These are phyloP conservation scores for Penicillium lagena DNA, from an alignment of 495 filamentous ascomycete genomes.

Conservation along the genomic window DNA sequence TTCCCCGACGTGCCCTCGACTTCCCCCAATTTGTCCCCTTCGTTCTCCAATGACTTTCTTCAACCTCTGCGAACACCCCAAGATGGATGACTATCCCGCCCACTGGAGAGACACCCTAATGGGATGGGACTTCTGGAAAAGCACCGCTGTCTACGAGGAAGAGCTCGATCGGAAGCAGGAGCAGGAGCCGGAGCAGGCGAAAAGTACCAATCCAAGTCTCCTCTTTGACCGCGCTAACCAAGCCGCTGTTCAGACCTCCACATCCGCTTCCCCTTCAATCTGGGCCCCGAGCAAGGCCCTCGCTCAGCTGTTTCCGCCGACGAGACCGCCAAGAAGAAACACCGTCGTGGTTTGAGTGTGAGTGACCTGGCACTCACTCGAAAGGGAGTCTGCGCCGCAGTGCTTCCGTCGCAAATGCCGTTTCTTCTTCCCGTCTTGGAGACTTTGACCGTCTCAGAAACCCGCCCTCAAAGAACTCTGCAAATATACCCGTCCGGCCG, in stretches of 20 bases:
- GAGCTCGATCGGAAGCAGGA: background rate
- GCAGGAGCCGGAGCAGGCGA: too few species aligned
- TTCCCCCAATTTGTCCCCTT: background rate
- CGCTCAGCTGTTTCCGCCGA: background rate
- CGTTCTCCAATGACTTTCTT: background rate
- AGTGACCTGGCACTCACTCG: background rate
- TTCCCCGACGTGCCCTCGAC: background rate
- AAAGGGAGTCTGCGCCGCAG: too few species aligned
- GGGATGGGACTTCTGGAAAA: conserved; percentile 26
- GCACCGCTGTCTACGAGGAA: conserved; percentile 8
- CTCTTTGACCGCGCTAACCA: background rate
- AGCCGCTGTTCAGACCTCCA: conserved; percentile 9
- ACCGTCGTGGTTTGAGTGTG: conserved; percentile 21
- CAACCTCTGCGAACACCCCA: background rate
- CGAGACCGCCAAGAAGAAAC: conserved; percentile 4
- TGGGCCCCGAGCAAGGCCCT: conserved; percentile 11
- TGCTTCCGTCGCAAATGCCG: too few species aligned
- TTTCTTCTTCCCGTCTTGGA: too few species aligned
- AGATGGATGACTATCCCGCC: conserved; percentile 17
- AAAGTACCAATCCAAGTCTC: too few species aligned
- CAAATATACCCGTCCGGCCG: too few species aligned
- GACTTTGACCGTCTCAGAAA: too few species aligned
- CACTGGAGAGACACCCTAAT: conserved; percentile 27
- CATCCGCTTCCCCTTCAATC: conserved; percentile 25
- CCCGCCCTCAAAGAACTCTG: too few species aligned